Evolutionary conservation across 2,329 filamentous ascomycete species (phyloP).

Genomic region (Orbilia ellipsospora): DNA sequence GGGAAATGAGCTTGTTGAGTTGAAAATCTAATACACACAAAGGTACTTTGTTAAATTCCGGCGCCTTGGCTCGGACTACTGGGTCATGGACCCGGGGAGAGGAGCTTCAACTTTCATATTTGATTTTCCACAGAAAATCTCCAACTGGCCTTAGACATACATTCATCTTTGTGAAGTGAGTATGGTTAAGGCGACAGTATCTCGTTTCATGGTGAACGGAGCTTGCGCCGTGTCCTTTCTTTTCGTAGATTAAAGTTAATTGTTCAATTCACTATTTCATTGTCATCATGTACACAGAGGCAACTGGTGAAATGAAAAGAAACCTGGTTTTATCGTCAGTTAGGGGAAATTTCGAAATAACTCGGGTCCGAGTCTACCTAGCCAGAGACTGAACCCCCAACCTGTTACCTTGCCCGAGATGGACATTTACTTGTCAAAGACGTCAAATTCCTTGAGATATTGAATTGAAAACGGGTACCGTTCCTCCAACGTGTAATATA

Average conservation of each 20-base stretch:
- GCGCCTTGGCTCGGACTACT: conserved; percentile 40
- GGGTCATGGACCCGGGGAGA: too few relatives aligned
- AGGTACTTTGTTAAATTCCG: conserved; percentile 34
- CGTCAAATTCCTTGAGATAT: conserved; percentile 38
- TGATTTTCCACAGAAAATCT: conserved; percentile 16
- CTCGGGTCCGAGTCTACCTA: too few relatives aligned
- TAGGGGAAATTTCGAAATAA: too few relatives aligned
- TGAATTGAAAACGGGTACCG: conserved; percentile 46
- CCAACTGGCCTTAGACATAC: background rate
- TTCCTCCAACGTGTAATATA: conserved; percentile 52
- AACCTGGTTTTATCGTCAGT: conserved; percentile 8
- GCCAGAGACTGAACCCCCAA: too few relatives aligned
- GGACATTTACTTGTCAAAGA: conserved; percentile 32
- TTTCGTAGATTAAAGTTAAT: background rate
- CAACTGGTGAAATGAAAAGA: background rate
- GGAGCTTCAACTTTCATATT: conserved; percentile 16
- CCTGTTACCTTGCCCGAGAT: conserved; percentile 25
- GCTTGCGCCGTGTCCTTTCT: background rate
- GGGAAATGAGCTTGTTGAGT: conserved; percentile 38
- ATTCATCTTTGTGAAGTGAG: too few relatives aligned
- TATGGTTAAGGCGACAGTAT: background rate
- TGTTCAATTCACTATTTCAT: background rate
- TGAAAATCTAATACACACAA: conserved; percentile 24
- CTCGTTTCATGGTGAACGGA: too few relatives aligned
- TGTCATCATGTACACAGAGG: background rate